phyloP scores from a whole-genome alignment of 2,329 filamentous ascomycete genomes.

The Emmonsia crescens region DNA sequence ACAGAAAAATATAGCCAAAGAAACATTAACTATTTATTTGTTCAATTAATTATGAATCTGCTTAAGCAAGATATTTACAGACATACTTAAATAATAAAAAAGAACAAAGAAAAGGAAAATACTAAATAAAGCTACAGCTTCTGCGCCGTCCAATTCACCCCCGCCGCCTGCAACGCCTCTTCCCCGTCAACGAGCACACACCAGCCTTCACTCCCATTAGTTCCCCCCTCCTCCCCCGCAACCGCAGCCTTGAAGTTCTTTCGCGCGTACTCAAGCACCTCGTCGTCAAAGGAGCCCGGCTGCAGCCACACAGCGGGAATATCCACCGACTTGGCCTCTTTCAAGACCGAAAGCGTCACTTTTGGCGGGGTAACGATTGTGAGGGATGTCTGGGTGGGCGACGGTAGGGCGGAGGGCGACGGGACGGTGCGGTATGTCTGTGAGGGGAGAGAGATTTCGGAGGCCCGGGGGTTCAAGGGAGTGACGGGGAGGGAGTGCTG shows the following conservation, averaged over 20 bases:
- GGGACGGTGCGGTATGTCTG: slow-evolving; percentile 53
- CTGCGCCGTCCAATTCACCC: slow-evolving; percentile 38
- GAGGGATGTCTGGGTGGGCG: slow-evolving; percentile 60
- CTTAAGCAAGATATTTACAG: neutral
- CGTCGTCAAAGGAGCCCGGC: slow-evolving; percentile 75
- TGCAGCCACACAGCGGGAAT: slow-evolving; percentile 77
- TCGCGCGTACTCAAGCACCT: slow-evolving; percentile 59
- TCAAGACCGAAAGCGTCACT: slow-evolving; percentile 61
- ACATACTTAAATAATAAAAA: neutral
- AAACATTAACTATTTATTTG: too few species aligned
- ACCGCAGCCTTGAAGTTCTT: slow-evolving; percentile 59
- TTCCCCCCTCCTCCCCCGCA: slow-evolving; percentile 55
- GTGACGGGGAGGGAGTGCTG: slow-evolving; percentile 62
- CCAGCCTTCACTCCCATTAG: slow-evolving; percentile 63
- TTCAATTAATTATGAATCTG: too few species aligned
- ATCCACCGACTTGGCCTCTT: slow-evolving; percentile 64
- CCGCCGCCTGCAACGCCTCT: slow-evolving; percentile 45
- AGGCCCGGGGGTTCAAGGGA: slow-evolving; percentile 66
- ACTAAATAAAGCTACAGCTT: slow-evolving; percentile 22
- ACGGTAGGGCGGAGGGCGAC: slow-evolving; percentile 53
- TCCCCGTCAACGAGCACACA: slow-evolving; percentile 82
- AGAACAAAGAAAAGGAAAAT: neutral
- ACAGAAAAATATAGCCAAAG: neutral
- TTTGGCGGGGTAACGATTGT: slow-evolving; percentile 80
- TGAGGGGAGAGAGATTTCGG: slow-evolving; percentile 52